Conservation (phyloP, 2,329 filamentous ascomycete species). For the Neoscytalidium dimidiatum region DNA sequence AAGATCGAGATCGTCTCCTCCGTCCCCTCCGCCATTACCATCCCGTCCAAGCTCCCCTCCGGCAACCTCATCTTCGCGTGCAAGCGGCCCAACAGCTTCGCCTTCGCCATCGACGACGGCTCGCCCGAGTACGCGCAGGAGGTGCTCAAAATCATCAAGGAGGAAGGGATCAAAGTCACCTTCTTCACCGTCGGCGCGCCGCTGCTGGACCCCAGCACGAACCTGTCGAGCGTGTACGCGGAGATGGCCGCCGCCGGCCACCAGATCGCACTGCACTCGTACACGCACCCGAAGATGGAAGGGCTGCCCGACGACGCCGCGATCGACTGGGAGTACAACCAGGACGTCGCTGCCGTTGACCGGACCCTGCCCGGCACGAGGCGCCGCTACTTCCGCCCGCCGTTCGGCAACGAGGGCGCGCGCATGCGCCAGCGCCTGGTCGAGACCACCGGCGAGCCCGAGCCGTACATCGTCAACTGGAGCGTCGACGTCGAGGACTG, state of each 20-base stretch:
- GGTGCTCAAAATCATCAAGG: constrained; percentile 62
- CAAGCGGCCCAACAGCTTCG: constrained; percentile 68
- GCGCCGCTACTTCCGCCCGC: constrained; percentile 65
- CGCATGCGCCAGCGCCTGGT: constrained; percentile 66
- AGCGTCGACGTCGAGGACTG: constrained; percentile 72
- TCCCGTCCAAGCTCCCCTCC: constrained; percentile 63
- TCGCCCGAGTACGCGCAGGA: constrained; percentile 60
- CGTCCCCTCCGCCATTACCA: constrained; percentile 52
- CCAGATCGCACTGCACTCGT: constrained; percentile 69
- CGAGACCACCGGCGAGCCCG: constrained; percentile 40
- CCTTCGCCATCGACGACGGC: constrained; percentile 73
- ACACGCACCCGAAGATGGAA: constrained; percentile 69
- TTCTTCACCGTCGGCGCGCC: constrained; percentile 71
- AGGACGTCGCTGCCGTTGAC: constrained; percentile 55
- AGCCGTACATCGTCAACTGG: constrained; percentile 66
- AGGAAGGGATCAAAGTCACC: constrained; percentile 65
- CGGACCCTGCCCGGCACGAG: constrained; percentile 37
- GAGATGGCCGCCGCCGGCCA: constrained; percentile 65
- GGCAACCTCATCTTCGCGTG: constrained; percentile 65
- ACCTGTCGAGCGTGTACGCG: constrained; percentile 64
- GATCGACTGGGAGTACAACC: constrained; percentile 64
- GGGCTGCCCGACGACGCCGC: constrained; percentile 53
- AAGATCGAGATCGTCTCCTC: constrained; percentile 62
- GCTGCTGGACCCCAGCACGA: constrained; percentile 59
- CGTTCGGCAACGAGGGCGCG: constrained; percentile 68